Percentiles rank a stretch among this genome's conserved stretches.
Evolutionary conservation across 1,139 yeast species (phyloP).

Genomic region (Blastobotrys capitulatus): DNA sequence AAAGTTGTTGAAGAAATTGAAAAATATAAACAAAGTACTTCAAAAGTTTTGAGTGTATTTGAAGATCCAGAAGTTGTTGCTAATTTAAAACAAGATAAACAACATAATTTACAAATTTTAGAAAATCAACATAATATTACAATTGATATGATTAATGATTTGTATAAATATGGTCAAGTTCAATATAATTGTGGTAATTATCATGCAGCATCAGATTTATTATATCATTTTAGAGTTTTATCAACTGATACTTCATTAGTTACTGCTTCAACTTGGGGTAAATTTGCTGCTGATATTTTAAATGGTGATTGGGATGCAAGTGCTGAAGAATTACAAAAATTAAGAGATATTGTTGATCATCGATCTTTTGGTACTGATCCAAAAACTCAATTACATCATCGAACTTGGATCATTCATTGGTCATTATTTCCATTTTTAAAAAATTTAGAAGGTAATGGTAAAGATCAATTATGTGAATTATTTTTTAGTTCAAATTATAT

Average conservation of each 20-base stretch:
- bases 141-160: slow-evolving; percentile 44
- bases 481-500: slow-evolving; percentile 54
- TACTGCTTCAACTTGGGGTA: slow-evolving; percentile 60
- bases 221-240: slow-evolving; percentile 50
- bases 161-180: slow-evolving; percentile 52
- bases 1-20: slow-evolving; percentile 38
- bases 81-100: slow-evolving; percentile 50
- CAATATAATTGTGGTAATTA: slow-evolving; percentile 59
- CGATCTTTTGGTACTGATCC: slow-evolving; percentile 43
- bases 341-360: slow-evolving; percentile 52
- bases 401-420: slow-evolving; percentile 66
- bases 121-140: slow-evolving; percentile 42
- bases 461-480: slow-evolving; percentile 47
- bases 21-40: slow-evolving; percentile 41
- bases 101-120: slow-evolving; percentile 43
- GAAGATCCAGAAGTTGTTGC: slow-evolving; percentile 43
- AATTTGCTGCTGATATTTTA: slow-evolving; percentile 52
- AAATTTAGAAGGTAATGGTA: slow-evolving; percentile 32
- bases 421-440: slow-evolving; percentile 54
- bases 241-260: slow-evolving; percentile 46
- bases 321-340: slow-evolving; percentile 44
- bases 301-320: slow-evolving; percentile 48
- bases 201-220: slow-evolving; percentile 49
- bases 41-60: slow-evolving; percentile 42
- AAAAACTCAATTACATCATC: slow-evolving; percentile 50